These are phyloP conservation scores for Saccharomyces mikatae DNA, from an alignment of 805 yeast species.

Conservation along the genomic window DNA sequence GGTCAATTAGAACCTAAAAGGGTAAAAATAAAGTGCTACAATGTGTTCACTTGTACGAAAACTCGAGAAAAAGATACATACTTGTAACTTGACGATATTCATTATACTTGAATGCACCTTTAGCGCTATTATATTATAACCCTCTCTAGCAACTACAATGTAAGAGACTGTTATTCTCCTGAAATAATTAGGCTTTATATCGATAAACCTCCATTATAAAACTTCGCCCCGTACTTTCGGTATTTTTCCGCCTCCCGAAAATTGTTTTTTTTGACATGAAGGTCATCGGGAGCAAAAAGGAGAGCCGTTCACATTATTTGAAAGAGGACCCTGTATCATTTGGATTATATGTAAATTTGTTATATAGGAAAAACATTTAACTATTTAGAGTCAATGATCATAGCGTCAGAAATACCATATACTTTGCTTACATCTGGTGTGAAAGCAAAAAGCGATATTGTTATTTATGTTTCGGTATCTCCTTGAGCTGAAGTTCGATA, in stretches of 20 bases:
- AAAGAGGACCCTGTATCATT: background rate
- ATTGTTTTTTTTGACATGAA: background rate
- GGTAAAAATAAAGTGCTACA: background rate
- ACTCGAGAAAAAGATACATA: slow-evolving; percentile 24
- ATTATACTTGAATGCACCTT: slow-evolving; percentile 23
- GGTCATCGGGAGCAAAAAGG: background rate
- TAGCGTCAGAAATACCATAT: background rate
- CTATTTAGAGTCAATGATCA: background rate
- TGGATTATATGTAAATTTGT: background rate
- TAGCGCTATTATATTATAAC: background rate
- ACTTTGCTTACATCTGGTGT: background rate
- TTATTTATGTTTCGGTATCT: slow-evolving; percentile 12
- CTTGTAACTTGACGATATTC: slow-evolving; percentile 61
- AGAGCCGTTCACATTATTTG: background rate
- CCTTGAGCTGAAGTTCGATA: slow-evolving; percentile 1
- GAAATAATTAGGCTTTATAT: background rate
- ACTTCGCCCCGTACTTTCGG: background rate
- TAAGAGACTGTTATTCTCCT: background rate
- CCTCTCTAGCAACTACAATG: background rate
- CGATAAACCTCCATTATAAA: background rate
- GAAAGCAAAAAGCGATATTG: background rate
- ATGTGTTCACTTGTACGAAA: background rate
- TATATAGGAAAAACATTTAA: background rate
- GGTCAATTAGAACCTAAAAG: background rate
- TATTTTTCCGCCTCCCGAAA: slow-evolving; percentile 1